Evolutionary conservation across 345 rosid genomes (phyloP).

Genomic region (Eucalyptus pauciflora): DNA sequence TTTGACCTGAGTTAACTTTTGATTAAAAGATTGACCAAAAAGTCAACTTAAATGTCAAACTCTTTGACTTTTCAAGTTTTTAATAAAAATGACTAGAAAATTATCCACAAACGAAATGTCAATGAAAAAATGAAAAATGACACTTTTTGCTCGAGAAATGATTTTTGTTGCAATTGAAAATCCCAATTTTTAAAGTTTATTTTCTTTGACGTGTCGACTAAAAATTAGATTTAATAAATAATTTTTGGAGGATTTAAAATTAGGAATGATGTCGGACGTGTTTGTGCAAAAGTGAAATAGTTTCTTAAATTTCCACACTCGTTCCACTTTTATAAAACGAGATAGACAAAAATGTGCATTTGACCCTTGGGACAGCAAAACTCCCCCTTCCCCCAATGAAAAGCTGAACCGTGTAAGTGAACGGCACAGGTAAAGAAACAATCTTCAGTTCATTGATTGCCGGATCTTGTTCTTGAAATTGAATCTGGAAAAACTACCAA

Average conservation of each 20-base stretch:
- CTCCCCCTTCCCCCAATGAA: neutral
- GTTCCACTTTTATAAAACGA: neutral
- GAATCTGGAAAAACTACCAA: neutral
- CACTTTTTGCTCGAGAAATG: accelerated
- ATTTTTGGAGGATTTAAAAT: neutral
- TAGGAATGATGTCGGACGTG: neutral
- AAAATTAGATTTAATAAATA: too few species aligned
- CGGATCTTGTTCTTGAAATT: neutral
- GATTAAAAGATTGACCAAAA: too few species aligned
- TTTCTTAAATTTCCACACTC: neutral
- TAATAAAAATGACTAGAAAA: too few species aligned
- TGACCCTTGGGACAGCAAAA: neutral
- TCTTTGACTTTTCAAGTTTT: neutral
- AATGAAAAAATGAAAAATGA: too few species aligned
- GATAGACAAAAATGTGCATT: neutral
- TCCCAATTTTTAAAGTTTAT: too few species aligned
- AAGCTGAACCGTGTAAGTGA: neutral
- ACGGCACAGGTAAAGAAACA: neutral
- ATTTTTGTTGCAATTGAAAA: too few species aligned
- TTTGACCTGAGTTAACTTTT: neutral
- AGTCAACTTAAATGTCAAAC: too few species aligned
- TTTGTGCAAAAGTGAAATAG: neutral
- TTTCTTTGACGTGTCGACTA: too few species aligned
- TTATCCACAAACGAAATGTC: neutral
- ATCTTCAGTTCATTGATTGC: neutral